Evolutionary conservation across 139 green algal genomes (phyloP).

Genomic region (Micromonas pusilla): DNA sequence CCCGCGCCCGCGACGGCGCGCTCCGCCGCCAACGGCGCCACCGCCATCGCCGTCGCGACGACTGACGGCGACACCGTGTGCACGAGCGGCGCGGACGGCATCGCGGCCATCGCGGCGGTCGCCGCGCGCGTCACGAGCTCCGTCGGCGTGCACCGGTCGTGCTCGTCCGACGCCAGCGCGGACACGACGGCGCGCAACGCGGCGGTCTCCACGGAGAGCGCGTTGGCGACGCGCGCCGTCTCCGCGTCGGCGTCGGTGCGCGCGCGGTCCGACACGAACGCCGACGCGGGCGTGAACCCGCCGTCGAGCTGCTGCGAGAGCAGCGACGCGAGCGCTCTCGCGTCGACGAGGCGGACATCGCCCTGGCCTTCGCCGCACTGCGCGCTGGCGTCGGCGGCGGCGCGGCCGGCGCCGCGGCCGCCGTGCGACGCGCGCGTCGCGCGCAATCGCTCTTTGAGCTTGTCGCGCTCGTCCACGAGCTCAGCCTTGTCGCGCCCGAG

Average conservation of each 20-base stretch:
- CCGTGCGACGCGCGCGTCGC: not conserved
- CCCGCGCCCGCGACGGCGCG: not conserved
- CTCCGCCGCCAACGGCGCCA: not conserved
- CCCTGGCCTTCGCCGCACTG: too few relatives aligned
- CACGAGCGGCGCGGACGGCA: not conserved
- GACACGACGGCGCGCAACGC: not conserved
- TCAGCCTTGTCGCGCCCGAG: not conserved
- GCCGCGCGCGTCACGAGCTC: not conserved
- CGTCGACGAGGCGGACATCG: not conserved
- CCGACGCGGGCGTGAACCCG: not conserved
- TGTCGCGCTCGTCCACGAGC: not conserved
- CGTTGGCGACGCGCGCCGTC: not conserved
- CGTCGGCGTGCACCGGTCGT: not conserved
- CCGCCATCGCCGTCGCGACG: not conserved
- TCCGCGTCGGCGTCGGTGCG: not conserved
- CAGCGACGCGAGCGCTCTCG: not conserved
- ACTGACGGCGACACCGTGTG: not conserved
- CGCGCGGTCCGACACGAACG: not conserved
- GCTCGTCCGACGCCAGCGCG: not conserved
- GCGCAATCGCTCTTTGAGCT: not conserved
- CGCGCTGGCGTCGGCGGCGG: too few relatives aligned
- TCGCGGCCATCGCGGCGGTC: not conserved
- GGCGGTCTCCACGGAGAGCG: not conserved
- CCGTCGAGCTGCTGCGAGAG: not conserved
- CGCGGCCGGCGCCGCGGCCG: too few relatives aligned